Base-by-base conservation (phyloP, 2,329 filamentous ascomycete genomes). In the Sporothrix protearum region DNA sequence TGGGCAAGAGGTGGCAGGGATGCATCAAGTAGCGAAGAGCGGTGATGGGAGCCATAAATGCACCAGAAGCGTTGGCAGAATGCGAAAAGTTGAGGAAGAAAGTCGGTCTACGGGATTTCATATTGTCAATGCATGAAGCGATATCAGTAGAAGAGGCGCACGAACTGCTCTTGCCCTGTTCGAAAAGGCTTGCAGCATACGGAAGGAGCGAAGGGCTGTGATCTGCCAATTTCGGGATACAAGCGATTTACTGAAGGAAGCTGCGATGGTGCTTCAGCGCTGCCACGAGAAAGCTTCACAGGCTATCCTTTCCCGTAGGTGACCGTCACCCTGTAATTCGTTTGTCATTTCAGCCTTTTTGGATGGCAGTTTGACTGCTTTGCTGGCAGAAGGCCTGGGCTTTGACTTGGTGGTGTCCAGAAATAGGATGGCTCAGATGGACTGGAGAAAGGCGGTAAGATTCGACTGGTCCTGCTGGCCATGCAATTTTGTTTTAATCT, bases 401-500 rank as follows among this genome's bases (percentile, higher is more conserved):
- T 16, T 25, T 30, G 16, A 57, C 28, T 57, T 28, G 53, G 25
- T 19, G 53, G 53, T 57, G 53, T 28, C 53, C 64, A 53, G 19
- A 51, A 36, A 57, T 25, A 51, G 39, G 22, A 33, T 30, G 67
- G 25, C 49, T 9, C 42, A 30, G 45, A 64, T 30, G 67, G 25
- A 61, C 16, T 53, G 42, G 45, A 64, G 42, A 64, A 70, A 64
- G 57, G 57, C 69, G 69, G 57, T 70, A 64, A 69, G 53, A 61
- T 55, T 59, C 25, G 55, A 49, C 55, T 69, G 68, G 67, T n/a
- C 57, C 68, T 69, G 68, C 14, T 67, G 53, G 68, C 61, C 61
- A 59, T 73, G 73, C 51, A 73, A 75, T 73, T 74, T 75, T 70
- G 72, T 72, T 72, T 73, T 75, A 75, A 75, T 75, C 72, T 73